Conservation (phyloP, 257 asterid species). For the Apocynum venetum region DNA sequence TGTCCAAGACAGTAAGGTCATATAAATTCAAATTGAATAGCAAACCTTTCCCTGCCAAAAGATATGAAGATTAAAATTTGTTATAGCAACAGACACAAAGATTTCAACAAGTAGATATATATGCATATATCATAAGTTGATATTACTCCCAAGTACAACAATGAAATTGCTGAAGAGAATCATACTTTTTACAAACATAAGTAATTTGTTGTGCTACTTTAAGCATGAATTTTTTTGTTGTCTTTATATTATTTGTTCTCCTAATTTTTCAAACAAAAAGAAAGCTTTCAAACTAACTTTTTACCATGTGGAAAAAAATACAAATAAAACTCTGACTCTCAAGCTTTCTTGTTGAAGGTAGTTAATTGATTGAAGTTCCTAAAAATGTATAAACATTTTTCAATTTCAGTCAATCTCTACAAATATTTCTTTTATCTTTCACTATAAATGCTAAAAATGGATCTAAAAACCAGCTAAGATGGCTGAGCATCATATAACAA, state of each 20-base stretch:
- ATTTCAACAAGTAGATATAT: neutral
- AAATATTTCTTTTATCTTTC: neutral
- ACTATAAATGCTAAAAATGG: neutral
- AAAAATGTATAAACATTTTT: neutral
- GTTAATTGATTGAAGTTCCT: neutral
- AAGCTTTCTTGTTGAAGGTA: neutral
- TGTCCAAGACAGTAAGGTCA: conserved; percentile 40
- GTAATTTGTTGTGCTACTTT: neutral
- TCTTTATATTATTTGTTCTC: neutral
- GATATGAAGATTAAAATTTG: conserved; percentile 13
- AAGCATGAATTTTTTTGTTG: neutral
- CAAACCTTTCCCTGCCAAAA: conserved; percentile 50
- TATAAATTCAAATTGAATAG: conserved; percentile 58
- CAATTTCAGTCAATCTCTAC: neutral
- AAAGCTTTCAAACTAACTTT: neutral
- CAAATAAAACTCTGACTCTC: neutral
- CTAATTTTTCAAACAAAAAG: neutral
- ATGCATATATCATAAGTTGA: no score
- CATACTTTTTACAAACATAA: neutral
- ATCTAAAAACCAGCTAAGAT: neutral
- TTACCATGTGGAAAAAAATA: neutral
- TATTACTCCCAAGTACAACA: neutral
- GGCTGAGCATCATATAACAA: neutral
- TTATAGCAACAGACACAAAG: neutral
- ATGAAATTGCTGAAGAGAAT: neutral